A percentile compares a stretch with the other conserved stretches of the same genome.
Conservation (phyloP, 306 rosid genomes). For the Lagenaria siceraria region DNA sequence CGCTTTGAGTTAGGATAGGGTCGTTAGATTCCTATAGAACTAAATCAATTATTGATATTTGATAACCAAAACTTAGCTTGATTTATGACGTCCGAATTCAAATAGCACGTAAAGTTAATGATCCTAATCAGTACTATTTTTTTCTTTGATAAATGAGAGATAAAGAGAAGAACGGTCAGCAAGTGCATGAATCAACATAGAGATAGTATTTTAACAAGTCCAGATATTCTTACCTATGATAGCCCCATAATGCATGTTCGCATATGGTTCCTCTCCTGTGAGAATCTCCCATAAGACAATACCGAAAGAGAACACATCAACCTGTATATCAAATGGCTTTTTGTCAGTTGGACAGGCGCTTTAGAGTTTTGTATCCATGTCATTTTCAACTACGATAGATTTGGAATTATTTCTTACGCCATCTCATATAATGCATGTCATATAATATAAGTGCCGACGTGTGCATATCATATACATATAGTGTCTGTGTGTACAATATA, state of each 20-base stretch:
- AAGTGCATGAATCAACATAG: neutral
- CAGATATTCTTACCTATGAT: slow-evolving; percentile 46
- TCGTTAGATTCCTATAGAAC: neutral
- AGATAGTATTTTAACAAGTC: neutral
- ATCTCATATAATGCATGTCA: neutral
- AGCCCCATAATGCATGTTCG: slow-evolving; percentile 96
- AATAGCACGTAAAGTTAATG: neutral
- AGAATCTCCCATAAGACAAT: slow-evolving; percentile 92
- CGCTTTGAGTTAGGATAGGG: neutral
- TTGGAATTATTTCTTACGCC: neutral
- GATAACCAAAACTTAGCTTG: neutral
- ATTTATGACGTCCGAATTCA: neutral
- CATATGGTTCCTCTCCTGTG: slow-evolving; percentile 93
- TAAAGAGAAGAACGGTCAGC: neutral
- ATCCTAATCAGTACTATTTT: neutral
- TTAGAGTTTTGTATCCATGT: neutral
- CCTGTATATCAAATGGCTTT: slow-evolving; percentile 28
- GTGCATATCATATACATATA: neutral
- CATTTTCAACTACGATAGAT: neutral
- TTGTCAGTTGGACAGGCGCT: neutral
- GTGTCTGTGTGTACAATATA: neutral
- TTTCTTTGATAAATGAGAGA: neutral
- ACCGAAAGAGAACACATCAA: slow-evolving; percentile 89
- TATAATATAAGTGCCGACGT: neutral
- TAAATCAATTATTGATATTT: neutral